A percentile compares a stretch with the other conserved stretches of the same genome.
Evolutionary conservation across 495 filamentous ascomycete species (phyloP).

Genomic region (Hapsidospora chrysogenum): DNA sequence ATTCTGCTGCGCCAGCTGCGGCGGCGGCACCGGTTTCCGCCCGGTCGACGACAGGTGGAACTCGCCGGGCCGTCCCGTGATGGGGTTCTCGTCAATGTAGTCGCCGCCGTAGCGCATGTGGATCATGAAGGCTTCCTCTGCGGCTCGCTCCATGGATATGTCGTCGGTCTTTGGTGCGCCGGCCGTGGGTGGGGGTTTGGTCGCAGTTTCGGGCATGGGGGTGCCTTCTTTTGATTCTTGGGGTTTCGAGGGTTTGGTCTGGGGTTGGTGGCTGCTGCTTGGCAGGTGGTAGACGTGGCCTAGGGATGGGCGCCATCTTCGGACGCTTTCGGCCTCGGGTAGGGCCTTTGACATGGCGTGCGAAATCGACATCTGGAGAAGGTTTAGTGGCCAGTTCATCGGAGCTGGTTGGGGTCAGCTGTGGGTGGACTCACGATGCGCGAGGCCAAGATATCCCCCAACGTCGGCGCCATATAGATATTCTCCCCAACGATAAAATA

Average conservation of each 20-base stretch:
- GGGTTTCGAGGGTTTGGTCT: conserved; percentile 14
- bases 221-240: conserved; percentile 38
- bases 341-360: conserved; percentile 54
- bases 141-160: conserved; percentile 28
- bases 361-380: conserved; percentile 33
- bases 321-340: conserved; percentile 32
- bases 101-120: conserved; percentile 52
- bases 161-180: conserved; percentile 16
- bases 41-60: conserved; percentile 58
- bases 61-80: conserved; percentile 72
- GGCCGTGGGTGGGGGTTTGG: conserved; percentile 5
- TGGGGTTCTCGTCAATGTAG: conserved; percentile 82
- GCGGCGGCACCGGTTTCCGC: conserved; percentile 14
- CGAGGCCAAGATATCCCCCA: conserved; percentile 60
- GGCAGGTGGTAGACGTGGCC: conserved; percentile 57
- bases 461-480: conserved; percentile 76
- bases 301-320: conserved; percentile 53
- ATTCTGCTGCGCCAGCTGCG: conserved; percentile 1
- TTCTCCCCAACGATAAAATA: conserved; percentile 78
- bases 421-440: conserved; percentile 42
- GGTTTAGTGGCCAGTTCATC: conserved; percentile 6
- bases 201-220: conserved; percentile 36
- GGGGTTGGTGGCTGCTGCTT: conserved; percentile 13
- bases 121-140: conserved; percentile 52
- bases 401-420: no score